Base-by-base conservation (phyloP, 805 yeast species). In the Myxozyma neglecta region DNA sequence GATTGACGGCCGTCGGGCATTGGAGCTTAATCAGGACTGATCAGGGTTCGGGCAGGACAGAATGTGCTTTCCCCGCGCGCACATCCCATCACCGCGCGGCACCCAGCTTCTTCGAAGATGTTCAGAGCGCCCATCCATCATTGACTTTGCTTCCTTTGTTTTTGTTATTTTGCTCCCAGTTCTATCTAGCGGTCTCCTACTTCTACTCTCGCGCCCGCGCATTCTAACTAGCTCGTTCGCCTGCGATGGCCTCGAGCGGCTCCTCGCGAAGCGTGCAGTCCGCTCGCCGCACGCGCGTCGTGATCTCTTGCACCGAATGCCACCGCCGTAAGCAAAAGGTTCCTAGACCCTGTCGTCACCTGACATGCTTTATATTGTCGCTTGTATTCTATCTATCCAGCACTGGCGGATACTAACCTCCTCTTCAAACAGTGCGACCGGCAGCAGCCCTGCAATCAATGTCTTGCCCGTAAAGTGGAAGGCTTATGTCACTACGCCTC, bases 281-380 rank as follows among this genome's bases (percentile, higher is more conserved):
- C 11, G 20, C 61, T 36, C 56, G 63, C 7, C 62, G 65, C 42
- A 49, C 61, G 32, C 61, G 66, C 29, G 53, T 57, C 52, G 61
- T 63, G 42, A 56, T 61, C 32, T 63, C 66, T 34, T 63, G 66
- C 54, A 60, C 64, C 6, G 66, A 63, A 42, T 63, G 66, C 54
- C 66, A 63, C 39, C 64, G 66, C 51, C 46, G 66, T n/a, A 63
- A 63, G 58, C 66, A 63, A 39, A 63, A 60, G 51, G 66, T 57
- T 20, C 29, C 16, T n/a, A 24, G 29, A 24, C 29, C 18, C 29
- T 10, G 29, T 39, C 24, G 13, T 47, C 40, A 6, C 51, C 11
- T 36, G n/a, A 11, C 32, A 42, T 35, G 36, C 10, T 3, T 35
- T 6, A 18, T 35, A 3, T n/a, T 53, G 29, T 32, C 18, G 24